phyloP scores from a whole-genome alignment of 78 protist genomes.

The Dictyostelium discoideum region DNA sequence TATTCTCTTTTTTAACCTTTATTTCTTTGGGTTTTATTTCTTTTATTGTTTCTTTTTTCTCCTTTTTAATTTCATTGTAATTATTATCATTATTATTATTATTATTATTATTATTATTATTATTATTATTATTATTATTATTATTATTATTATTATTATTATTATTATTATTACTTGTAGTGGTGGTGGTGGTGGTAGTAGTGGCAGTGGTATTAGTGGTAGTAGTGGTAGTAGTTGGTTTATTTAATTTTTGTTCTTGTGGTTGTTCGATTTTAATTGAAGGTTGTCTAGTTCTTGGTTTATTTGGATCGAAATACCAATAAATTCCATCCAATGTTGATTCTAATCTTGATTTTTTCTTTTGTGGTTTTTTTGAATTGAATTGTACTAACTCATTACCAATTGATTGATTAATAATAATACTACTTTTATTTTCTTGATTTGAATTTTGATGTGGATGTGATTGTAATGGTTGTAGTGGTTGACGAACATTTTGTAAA shows the following conservation, averaged over 20 bases:
- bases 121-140: too few species aligned
- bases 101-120: background rate
- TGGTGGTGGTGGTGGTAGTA: background rate
- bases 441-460: background rate
- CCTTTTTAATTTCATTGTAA: background rate
- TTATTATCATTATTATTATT: too few species aligned
- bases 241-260: background rate
- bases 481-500: background rate
- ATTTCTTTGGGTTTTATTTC: background rate
- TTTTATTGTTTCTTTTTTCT: background rate
- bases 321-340: constrained; percentile 19
- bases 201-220: background rate
- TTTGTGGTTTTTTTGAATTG: background rate
- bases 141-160: too few species aligned
- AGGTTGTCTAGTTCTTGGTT: constrained; percentile 1
- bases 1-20: background rate
- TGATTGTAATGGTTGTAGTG: background rate
- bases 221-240: background rate
- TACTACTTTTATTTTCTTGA: background rate
- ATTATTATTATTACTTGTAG: too few species aligned
- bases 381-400: background rate
- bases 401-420: background rate
- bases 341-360: constrained; percentile 17
- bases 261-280: background rate
- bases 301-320: background rate